Evolutionary conservation across 805 yeast species (phyloP), one percentile per base, ranked within the genome.

Genomic region (Lachancea lanzarotensis): DNA sequence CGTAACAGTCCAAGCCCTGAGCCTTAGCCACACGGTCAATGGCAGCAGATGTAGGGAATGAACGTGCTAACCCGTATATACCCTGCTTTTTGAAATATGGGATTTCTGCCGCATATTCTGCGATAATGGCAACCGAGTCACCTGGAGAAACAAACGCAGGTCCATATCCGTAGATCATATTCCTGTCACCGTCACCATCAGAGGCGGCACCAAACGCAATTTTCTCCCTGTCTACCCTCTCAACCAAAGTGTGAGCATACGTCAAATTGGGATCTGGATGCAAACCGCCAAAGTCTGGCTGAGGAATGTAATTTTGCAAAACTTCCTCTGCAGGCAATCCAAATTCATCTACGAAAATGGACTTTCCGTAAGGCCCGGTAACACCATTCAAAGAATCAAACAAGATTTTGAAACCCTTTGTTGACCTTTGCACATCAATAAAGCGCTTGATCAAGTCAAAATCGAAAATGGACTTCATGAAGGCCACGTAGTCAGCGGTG

Each of bases 131-230:
- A 29, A 91, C 98, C 3, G 95, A 85, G 66, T 91, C 98, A 63
- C 98, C 98, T 8, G 98, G 98, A 1, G 97, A 89, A 12, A 91
- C 98, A 66, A 91, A 91, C 2, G 97, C 78, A 13, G 66, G 65
- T 38, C 84, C 84, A 34, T 87, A 88, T 48, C 98, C 98, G 66
- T 93, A 93, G 59, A 91, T 91, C 98, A 91, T 91, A 66, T 91
- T 91, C 70, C 98, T 81, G 64, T 91, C 98, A 66, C 98, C 98
- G 58, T 91, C 98, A 66, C 98, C 98, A 63, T 88, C 98, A n/a
- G 95, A 84, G 8, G 98, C 98, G 32, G 98, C 98, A 52, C 98
- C 98, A 63, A 91, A 91, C 7, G 91, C 85, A 53, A 90, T 85
- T 47, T 79, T 69, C 47, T 84, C 84, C 17, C 66, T 61, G 60